Percentiles rank a stretch among this genome's conserved stretches.
Evolutionary conservation across 2,329 filamentous ascomycete genomes (phyloP).

Genomic region (Lachnellula hyalina): DNA sequence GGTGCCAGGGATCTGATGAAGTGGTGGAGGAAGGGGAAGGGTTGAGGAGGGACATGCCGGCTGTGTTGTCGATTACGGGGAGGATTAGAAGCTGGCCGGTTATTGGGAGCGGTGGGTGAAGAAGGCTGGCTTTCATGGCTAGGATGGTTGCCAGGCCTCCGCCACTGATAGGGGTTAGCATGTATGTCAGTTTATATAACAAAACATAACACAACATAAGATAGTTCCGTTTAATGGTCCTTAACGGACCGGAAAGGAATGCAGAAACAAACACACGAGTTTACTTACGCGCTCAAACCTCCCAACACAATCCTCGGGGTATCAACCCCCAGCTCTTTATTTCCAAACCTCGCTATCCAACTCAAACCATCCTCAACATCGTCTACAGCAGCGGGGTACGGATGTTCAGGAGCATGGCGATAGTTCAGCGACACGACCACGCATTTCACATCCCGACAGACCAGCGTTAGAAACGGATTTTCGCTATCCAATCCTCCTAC

Average conservation of each 20-base stretch:
- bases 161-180: slow-evolving; percentile 26
- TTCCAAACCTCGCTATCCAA: slow-evolving; percentile 32
- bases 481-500: slow-evolving; percentile 51
- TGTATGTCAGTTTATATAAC: no score
- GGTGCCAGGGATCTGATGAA: slow-evolving; percentile 39
- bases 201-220: no score
- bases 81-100: slow-evolving; percentile 46
- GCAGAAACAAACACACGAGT: no score
- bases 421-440: slow-evolving; percentile 50
- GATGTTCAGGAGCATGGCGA: slow-evolving; percentile 49
- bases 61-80: slow-evolving; percentile 53
- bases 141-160: slow-evolving; percentile 46
- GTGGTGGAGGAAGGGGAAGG: no score
- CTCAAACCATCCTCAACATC: slow-evolving; percentile 49
- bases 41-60: slow-evolving; percentile 33
- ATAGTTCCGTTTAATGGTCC: no score
- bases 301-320: slow-evolving; percentile 38
- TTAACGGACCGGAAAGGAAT: no score
- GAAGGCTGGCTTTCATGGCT: slow-evolving; percentile 39
- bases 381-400: slow-evolving; percentile 49
- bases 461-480: slow-evolving; percentile 38
- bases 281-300: slow-evolving; percentile 38
- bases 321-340: slow-evolving; percentile 34
- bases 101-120: slow-evolving; percentile 22
- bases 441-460: slow-evolving; percentile 42